Conservation (phyloP, 306 rosid species). For the Carpinus fangiana region DNA sequence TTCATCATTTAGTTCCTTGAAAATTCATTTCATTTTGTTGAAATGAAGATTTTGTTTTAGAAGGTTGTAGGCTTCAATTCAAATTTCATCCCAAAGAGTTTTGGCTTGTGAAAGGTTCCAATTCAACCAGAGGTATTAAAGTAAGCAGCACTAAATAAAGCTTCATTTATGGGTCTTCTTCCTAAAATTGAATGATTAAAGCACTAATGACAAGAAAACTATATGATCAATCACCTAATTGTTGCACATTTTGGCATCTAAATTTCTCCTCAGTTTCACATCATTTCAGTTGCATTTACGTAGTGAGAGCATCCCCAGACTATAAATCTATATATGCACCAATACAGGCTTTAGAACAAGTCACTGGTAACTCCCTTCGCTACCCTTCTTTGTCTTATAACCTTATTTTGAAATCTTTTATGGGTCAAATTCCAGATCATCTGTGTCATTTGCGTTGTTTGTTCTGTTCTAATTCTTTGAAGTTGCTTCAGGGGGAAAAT, state of each 20-base stretch:
- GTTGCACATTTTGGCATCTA: neutral
- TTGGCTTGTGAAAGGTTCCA: conserved; percentile 5
- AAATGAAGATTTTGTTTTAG: conserved; percentile 3
- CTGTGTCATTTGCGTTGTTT: no score
- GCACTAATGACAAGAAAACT: neutral
- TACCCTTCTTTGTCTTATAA: no score
- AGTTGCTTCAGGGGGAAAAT: no score
- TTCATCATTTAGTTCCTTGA: conserved; percentile 15
- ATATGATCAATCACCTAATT: neutral
- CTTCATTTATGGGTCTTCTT: conserved; percentile 2
- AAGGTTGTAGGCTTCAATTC: conserved; percentile 14
- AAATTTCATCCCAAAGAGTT: neutral
- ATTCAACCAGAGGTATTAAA: conserved; percentile 25
- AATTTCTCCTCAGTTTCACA: neutral
- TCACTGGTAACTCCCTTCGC: no score
- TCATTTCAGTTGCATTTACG: neutral
- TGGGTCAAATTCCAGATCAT: no score
- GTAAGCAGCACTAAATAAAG: conserved; percentile 21
- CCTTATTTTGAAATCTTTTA: neutral
- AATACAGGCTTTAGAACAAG: neutral
- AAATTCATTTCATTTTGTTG: conserved; percentile 7
- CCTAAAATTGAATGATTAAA: neutral
- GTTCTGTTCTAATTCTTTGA: no score
- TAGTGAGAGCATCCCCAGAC: neutral
- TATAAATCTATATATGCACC: neutral